These are phyloP conservation scores for Citrus inodora DNA, from an alignment of 345 rosid species.

Conservation along the genomic window DNA sequence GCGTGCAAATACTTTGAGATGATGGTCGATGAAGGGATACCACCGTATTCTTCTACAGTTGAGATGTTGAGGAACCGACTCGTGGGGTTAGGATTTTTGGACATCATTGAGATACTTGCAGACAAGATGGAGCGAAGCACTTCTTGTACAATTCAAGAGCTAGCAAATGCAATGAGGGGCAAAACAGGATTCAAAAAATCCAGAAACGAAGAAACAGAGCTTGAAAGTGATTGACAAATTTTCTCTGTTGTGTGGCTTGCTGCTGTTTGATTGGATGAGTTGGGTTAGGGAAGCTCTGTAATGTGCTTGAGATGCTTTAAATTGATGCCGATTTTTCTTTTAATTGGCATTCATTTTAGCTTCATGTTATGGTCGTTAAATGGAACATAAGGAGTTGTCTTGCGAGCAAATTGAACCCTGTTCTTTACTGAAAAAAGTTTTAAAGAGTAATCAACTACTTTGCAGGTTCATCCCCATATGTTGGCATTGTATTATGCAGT, in stretches of 20 bases:
- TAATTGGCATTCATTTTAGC: not conserved
- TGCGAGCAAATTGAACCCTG: not conserved
- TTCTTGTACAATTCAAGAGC: slow-evolving; percentile 60
- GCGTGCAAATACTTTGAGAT: slow-evolving; percentile 84
- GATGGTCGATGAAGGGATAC: slow-evolving; percentile 91
- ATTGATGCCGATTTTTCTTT: not conserved
- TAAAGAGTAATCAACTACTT: not conserved
- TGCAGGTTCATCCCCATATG: not conserved
- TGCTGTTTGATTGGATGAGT: not conserved
- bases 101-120: slow-evolving; percentile 57
- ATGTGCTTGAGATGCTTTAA: too few relatives aligned
- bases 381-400: not conserved
- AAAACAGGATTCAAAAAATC: slow-evolving; percentile 23
- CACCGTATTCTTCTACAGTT: slow-evolving; percentile 67
- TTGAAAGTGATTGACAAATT: slow-evolving; percentile 32
- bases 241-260: not conserved
- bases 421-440: not conserved
- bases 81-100: slow-evolving; percentile 53
- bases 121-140: slow-evolving; percentile 72
- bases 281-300: not conserved
- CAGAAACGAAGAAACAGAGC: slow-evolving; percentile 36
- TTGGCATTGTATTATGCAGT: too few relatives aligned
- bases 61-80: slow-evolving; percentile 73
- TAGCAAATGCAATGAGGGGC: slow-evolving; percentile 68
- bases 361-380: not conserved